A percentile compares a stretch with the other conserved stretches of the same genome.
Conservation (phyloP, 169 alveolate genomes). For the Amoebophrya sp. region DNA sequence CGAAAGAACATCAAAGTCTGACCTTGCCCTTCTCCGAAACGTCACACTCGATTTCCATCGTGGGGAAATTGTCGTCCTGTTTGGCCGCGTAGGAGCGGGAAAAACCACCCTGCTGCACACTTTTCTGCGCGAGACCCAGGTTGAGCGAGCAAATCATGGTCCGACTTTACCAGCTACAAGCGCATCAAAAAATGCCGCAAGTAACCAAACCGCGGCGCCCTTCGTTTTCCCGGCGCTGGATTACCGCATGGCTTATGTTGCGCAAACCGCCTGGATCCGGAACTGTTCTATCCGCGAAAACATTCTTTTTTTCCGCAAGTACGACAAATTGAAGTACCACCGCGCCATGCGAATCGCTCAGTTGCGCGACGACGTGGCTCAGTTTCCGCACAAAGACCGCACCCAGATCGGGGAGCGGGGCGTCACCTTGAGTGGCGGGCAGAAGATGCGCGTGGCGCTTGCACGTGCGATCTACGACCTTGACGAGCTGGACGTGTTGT, state of each 20-base stretch:
- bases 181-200: too few relatives aligned
- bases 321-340: not conserved
- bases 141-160: too few relatives aligned
- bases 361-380: not conserved
- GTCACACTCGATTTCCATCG: not conserved
- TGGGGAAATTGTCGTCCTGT: not conserved
- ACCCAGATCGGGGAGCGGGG: not conserved
- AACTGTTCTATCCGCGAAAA: not conserved
- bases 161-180: too few relatives aligned
- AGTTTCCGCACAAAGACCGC: not conserved
- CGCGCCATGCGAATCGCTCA: not conserved
- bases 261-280: not conserved
- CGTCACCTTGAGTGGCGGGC: not conserved
- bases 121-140: too few relatives aligned
- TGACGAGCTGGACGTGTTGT: not conserved
- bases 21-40: not conserved
- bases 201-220: too few relatives aligned
- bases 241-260: not conserved
- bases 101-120: not conserved
- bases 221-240: too few relatives aligned
- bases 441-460: not conserved
- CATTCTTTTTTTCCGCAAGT: not conserved
- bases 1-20: too few relatives aligned
- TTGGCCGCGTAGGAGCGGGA: slow-evolving; percentile 6
- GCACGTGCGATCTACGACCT: not conserved